Conservation (phyloP, 1,284 basidiomycete genomes). For the Sphaerobolus stellatus region DNA sequence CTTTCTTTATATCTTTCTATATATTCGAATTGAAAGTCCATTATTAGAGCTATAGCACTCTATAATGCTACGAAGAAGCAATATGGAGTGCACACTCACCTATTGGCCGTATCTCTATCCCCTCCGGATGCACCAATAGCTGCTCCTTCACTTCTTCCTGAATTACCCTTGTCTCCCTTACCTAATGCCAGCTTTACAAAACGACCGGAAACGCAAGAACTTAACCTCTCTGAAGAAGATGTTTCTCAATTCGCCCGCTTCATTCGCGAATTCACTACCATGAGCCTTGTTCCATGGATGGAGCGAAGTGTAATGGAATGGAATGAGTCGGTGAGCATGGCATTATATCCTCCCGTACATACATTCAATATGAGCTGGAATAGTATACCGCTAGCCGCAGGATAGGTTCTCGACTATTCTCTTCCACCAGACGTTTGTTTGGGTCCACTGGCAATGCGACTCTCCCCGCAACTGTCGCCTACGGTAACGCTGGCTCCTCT, state of each 20-base stretch:
- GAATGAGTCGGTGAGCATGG: slow-evolving; percentile 76
- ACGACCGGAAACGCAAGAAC: slow-evolving; percentile 28
- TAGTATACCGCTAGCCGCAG: slow-evolving; percentile 82
- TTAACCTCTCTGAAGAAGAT: slow-evolving; percentile 71
- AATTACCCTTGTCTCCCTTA: slow-evolving; percentile 55
- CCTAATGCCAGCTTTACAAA: slow-evolving; percentile 15
- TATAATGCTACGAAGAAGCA: slow-evolving; percentile 83
- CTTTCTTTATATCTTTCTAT: background rate
- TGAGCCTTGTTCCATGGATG: slow-evolving; percentile 95
- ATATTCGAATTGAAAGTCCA: background rate
- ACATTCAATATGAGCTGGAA: background rate
- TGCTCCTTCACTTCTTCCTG: slow-evolving; percentile 61
- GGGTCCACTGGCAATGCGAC: slow-evolving; percentile 52
- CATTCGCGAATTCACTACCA: slow-evolving; percentile 86
- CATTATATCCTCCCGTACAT: slow-evolving; percentile 5
- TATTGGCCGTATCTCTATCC: slow-evolving; percentile 58
- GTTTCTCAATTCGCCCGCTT: slow-evolving; percentile 80
- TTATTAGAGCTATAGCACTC: slow-evolving; percentile 64
- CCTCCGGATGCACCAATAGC: slow-evolving; percentile 55
- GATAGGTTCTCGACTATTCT: slow-evolving; percentile 77
- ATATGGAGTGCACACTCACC: slow-evolving; percentile 70
- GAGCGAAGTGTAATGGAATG: slow-evolving; percentile 91
- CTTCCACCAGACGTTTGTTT: slow-evolving; percentile 90
- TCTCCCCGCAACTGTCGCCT: slow-evolving; percentile 41
- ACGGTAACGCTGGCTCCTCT: slow-evolving; percentile 35